phyloP scores from a whole-genome alignment of 2,329 filamentous ascomycete genomes.

The Trichoderma sp. region DNA sequence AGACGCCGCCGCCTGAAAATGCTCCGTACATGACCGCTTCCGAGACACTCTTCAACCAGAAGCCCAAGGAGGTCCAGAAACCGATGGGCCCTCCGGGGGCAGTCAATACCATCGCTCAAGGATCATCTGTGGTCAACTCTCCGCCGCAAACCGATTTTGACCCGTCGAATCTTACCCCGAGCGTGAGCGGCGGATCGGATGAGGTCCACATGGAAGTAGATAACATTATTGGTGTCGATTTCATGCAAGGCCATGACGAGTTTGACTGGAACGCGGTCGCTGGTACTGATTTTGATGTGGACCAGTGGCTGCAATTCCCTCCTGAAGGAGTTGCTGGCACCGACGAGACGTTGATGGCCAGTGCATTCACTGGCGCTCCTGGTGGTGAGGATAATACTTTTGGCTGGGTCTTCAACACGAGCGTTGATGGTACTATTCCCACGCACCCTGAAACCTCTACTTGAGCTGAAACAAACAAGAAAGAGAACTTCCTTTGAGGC shows the following conservation, averaged over 20 bases:
- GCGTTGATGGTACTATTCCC: constrained; percentile 24
- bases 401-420: constrained; percentile 31
- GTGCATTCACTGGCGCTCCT: constrained; percentile 30
- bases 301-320: constrained; percentile 59
- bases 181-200: constrained; percentile 45
- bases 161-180: constrained; percentile 44
- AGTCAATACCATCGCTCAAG: constrained; percentile 37
- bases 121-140: constrained; percentile 37
- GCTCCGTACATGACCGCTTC: constrained; percentile 43
- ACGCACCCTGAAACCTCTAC: background rate
- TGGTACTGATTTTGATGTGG: constrained; percentile 55
- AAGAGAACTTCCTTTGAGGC: background rate
- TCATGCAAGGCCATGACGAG: constrained; percentile 46
- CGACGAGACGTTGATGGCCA: constrained; percentile 39
- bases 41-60: constrained; percentile 40
- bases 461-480: background rate
- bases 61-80: constrained; percentile 31
- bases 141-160: constrained; percentile 48
- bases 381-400: constrained; percentile 30
- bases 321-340: constrained; percentile 45
- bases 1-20: constrained; percentile 56
- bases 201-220: constrained; percentile 37
- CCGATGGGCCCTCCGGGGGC: constrained; percentile 40
- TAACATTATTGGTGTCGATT: constrained; percentile 44
- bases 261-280: constrained; percentile 55